phyloP scores from a whole-genome alignment of 345 rosid genomes.

The Iberis pinnata region DNA sequence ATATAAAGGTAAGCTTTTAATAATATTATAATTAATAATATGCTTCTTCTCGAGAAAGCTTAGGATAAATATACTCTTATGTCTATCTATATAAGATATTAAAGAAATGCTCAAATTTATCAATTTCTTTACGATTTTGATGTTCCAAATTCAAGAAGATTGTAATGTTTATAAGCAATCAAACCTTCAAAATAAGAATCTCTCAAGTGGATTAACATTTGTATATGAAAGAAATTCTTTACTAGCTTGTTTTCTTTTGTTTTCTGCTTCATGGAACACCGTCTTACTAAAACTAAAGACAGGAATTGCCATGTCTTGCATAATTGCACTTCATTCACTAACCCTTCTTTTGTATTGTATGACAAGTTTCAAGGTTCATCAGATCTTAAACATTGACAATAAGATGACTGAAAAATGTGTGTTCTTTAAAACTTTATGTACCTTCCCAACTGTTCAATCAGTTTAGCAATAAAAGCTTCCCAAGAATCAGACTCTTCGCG shows the following conservation, averaged over 20 bases:
- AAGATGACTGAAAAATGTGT: slow-evolving; percentile 4
- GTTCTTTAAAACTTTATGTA: background rate
- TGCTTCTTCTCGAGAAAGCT: too few species aligned
- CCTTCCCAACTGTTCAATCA: slow-evolving; percentile 82
- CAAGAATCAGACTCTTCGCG: slow-evolving; percentile 77
- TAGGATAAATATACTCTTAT: too few species aligned
- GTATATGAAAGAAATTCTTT: slow-evolving; percentile 57
- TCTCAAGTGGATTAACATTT: slow-evolving; percentile 79
- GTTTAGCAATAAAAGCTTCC: slow-evolving; percentile 60
- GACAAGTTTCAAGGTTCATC: slow-evolving; percentile 1
- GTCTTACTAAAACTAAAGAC: slow-evolving; percentile 45
- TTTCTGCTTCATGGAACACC: slow-evolving; percentile 40
- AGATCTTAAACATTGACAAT: slow-evolving; percentile 1
- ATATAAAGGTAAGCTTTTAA: too few species aligned
- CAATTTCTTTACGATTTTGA: background rate
- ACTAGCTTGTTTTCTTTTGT: slow-evolving; percentile 59
- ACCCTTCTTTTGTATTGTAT: slow-evolving; percentile 69
- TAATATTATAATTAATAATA: too few species aligned
- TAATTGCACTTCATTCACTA: slow-evolving; percentile 61
- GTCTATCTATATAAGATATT: too few species aligned
- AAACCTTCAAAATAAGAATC: slow-evolving; percentile 89
- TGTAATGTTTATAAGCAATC: slow-evolving; percentile 13
- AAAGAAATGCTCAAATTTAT: too few species aligned
- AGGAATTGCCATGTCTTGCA: slow-evolving; percentile 60
- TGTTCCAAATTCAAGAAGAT: background rate